These are phyloP conservation scores for Penicillium antarcticum DNA, from an alignment of 495 filamentous ascomycete genomes.

Conservation along the genomic window DNA sequence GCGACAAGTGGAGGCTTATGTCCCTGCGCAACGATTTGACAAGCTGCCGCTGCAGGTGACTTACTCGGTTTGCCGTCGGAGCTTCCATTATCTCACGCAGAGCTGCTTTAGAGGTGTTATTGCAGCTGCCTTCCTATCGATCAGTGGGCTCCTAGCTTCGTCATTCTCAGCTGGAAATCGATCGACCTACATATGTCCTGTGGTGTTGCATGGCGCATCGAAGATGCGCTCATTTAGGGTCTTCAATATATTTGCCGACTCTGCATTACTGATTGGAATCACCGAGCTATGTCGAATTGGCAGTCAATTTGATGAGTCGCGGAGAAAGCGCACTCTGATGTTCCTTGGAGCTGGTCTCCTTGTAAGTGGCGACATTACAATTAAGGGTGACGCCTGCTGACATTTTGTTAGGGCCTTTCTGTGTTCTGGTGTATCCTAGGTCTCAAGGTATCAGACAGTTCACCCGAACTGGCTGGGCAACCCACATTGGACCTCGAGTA, in stretches of 20 bases:
- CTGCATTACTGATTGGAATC: conserved; percentile 30
- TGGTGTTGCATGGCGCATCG: conserved; percentile 21
- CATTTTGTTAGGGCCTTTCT: conserved; percentile 26
- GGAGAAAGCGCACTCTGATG: conserved; percentile 25
- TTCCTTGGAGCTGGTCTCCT: conserved; percentile 36
- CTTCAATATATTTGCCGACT: conserved; percentile 32
- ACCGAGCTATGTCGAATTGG: conserved; percentile 25
- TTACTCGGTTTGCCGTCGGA: conserved; percentile 20
- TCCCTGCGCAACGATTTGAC: conserved; percentile 16
- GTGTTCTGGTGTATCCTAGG: conserved; percentile 29
- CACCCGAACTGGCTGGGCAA: conserved; percentile 23
- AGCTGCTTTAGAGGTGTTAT: conserved; percentile 32
- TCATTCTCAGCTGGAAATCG: conserved; percentile 25
- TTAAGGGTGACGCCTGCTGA: background rate
- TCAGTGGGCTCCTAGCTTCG: conserved; percentile 26
- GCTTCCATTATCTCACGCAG: conserved; percentile 24
- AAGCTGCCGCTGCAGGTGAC: conserved; percentile 16
- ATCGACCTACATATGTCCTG: conserved; percentile 49
- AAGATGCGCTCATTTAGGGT: conserved; percentile 25
- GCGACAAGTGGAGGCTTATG: conserved; percentile 19
- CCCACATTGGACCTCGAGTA: conserved; percentile 31
- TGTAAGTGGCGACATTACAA: conserved; percentile 21
- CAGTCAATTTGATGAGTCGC: conserved; percentile 16
- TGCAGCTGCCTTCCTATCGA: conserved; percentile 29
- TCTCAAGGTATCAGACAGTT: conserved; percentile 17